phyloP scores from a whole-genome alignment of 1,139 yeast genomes.

The Candida labiduridarum region DNA sequence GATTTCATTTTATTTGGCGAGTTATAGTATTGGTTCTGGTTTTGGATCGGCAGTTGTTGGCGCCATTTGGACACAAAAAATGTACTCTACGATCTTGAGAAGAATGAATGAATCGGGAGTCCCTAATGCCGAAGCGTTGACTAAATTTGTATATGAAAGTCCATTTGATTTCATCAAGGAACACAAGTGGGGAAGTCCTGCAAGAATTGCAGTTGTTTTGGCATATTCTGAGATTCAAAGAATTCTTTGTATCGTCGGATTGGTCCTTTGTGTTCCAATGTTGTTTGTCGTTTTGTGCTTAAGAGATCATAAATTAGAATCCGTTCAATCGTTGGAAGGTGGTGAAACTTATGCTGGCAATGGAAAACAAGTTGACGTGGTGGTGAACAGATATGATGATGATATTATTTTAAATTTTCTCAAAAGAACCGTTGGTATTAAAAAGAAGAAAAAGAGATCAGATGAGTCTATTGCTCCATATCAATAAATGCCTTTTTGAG shows the following conservation, averaged over 20 bases:
- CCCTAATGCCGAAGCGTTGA: conserved; percentile 25
- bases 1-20: conserved; percentile 55
- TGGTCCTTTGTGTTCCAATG: conserved; percentile 55
- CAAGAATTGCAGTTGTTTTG: conserved; percentile 55
- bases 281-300: conserved; percentile 50
- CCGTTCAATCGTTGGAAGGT: conserved; percentile 37
- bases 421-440: not conserved
- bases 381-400: conserved; percentile 43
- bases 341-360: conserved; percentile 18
- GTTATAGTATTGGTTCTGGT: conserved; percentile 64
- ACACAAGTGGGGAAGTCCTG: conserved; percentile 63
- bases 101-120: conserved; percentile 19
- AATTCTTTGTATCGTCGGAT: conserved; percentile 57
- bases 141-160: conserved; percentile 50
- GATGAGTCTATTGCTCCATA: not conserved
- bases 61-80: conserved; percentile 59
- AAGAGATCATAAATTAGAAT: conserved; percentile 54
- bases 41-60: conserved; percentile 58
- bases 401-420: conserved; percentile 17
- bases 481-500: not conserved
- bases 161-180: conserved; percentile 51
- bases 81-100: conserved; percentile 17
- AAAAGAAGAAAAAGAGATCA: not conserved
- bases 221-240: conserved; percentile 65
- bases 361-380: conserved; percentile 39